Evolutionary conservation across 352 stramenopile species (phyloP), one percentile per base, ranked within the genome.

Genomic region (Pythium apleroticum): DNA sequence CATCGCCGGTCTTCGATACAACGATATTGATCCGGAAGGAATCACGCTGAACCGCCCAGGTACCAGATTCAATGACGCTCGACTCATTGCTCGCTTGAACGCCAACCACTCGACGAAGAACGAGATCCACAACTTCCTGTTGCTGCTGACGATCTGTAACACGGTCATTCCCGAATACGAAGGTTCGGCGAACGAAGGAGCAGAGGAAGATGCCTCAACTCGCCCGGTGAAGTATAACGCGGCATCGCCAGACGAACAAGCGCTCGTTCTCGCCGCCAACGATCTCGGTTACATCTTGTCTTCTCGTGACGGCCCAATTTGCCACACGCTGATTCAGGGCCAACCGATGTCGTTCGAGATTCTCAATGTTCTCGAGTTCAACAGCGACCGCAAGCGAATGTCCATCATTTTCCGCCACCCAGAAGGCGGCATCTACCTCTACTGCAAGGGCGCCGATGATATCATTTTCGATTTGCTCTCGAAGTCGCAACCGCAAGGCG

Each of bases 341-440:
- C 61, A 68, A 37, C 60, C 73, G 10, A 76, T 88, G 78, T 90
- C 83, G 20, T 99, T 94, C 80, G 75, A 93, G 58, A 90, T 99
- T 59, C 73, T 99, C 54, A 97, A 98, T 52, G 86, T 99, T 6
- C 96, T 99, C 52, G 97, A 99, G 72, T 99, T 99, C 80, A 98
- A 98, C 72, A 98, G 93, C 55, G 89, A 98, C 55, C 81, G 98
- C 14, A 99, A 99, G 76, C 80, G 98, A 59, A 99, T 99, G 97
- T 99, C 94, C 20, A 91, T 99, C 35, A 79, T 99, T 33, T 89
- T 98, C 28, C 82, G 94, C 27, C 78, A 92, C 28, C 78, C 78
- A 0, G 80, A 89, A 35, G 87, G 81, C 20, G 74, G 73, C 49
- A 82, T 97, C 14, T 71, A 84, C 15, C 68, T 97, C 19, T 93